Evolutionary conservation across 1,139 yeast species (phyloP).

Genomic region (Nakaseomyces bracarensis): DNA sequence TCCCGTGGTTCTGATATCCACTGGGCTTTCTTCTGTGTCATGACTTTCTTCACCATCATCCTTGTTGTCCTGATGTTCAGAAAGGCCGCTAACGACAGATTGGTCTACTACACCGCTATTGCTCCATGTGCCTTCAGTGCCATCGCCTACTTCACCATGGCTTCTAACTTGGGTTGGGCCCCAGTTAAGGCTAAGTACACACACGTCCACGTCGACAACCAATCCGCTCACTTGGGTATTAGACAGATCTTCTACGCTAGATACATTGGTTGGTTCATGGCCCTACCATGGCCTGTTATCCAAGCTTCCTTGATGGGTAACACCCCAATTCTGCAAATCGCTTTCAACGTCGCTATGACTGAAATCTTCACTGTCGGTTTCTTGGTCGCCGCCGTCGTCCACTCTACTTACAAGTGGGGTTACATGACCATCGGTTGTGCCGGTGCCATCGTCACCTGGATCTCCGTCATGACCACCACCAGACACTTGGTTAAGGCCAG

Average conservation of each 20-base stretch:
- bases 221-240: constrained; percentile 32
- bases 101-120: constrained; percentile 31
- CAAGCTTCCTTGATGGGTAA: constrained; percentile 42
- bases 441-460: constrained; percentile 23
- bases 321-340: constrained; percentile 35
- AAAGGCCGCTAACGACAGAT: constrained; percentile 18
- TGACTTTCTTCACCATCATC: constrained; percentile 23
- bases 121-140: constrained; percentile 42
- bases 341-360: constrained; percentile 38
- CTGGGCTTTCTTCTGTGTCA: constrained; percentile 37
- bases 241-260: constrained; percentile 59
- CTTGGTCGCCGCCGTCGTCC: constrained; percentile 47
- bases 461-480: constrained; percentile 25
- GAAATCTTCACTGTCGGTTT: constrained; percentile 47
- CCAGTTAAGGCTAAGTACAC: constrained; percentile 45
- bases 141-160: constrained; percentile 50
- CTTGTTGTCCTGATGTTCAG: constrained; percentile 46
- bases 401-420: constrained; percentile 57
- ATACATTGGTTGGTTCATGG: constrained; percentile 57
- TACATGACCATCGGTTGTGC: constrained; percentile 31
- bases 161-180: constrained; percentile 58
- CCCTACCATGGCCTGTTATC: constrained; percentile 46
- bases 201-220: constrained; percentile 38
- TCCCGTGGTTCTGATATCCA: constrained; percentile 24
- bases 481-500: constrained; percentile 19